Base-by-base conservation (phyloP, 768 basidiomycete genomes). In the Candolleomyces eurysporus region DNA sequence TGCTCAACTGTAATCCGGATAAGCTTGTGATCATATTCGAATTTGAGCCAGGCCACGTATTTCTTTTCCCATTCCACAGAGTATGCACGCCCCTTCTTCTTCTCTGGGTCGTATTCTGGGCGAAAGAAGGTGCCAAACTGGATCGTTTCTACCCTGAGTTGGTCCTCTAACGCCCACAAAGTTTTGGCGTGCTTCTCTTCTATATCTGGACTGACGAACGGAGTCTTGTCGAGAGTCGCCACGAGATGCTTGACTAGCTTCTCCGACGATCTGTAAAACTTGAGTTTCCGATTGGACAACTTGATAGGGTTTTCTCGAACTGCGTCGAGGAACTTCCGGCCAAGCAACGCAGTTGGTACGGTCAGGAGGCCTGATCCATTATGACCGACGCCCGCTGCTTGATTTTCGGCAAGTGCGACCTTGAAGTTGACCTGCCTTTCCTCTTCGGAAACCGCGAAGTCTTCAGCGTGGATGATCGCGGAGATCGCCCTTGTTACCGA, bases 51-150 rank as follows among this genome's bases (percentile, higher is more conserved):
- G 0, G 81, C 88, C 36, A 79, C 70, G 61, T 83, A 86, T 46
- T 84, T 75, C 48, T 78, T 73, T 59, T 89, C 83, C 82, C 85
- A 91, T 72, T 93, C 92, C 4, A 86, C 74, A 0, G 90, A 91
- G 69, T 89, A 93, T 3, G 78, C 75, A 8, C 85, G 82, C 16
- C 78, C 26, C 26, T 26, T 26, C 26, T 26, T 26, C 26, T 26
- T 26, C 71, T 17, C 66, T 66, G 40, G 74, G 70, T 26, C 26
- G 67, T 78, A 73, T 42, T 63, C 67, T 8, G 73, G 68, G 32
- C 79, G 76, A 66, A 82, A 84, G 68, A 82, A 83, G 36, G 82
- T 65, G 22, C 91, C 91, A 63, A 92, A 86, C 70, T 92, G 91
- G 48, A 92, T 74, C 9, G 76, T 75, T 58, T 83, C 78, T 11